A percentile compares a stretch with the other conserved stretches of the same genome.
These are phyloP conservation scores for Blastosporella zonata DNA, from an alignment of 1,284 basidiomycete species.

Conservation along the genomic window DNA sequence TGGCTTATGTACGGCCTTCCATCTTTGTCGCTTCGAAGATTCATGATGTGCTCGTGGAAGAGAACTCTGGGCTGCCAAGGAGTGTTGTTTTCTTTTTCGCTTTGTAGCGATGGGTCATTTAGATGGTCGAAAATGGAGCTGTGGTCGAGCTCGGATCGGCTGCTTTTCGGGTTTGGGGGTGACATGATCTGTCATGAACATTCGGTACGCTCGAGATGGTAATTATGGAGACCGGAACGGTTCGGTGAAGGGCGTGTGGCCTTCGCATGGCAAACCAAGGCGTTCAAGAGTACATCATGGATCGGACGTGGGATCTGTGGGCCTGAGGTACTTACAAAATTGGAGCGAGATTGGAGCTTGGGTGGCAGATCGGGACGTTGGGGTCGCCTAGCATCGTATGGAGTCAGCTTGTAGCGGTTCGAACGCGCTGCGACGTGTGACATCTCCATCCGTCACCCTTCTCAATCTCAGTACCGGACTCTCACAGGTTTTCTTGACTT, in stretches of 20 bases:
- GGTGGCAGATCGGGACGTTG: constrained; percentile 17
- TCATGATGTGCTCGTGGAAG: constrained; percentile 3
- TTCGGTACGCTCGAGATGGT: neutral
- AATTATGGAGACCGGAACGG: constrained; percentile 3
- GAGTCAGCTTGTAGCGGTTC: constrained; percentile 12
- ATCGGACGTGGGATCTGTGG: constrained; percentile 4
- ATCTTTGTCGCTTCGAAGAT: constrained; percentile 4
- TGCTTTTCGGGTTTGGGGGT: constrained; percentile 13
- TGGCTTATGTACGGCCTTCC: neutral
- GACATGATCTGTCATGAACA: constrained; percentile 20
- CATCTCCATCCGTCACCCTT: constrained; percentile 17
- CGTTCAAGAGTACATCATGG: neutral
- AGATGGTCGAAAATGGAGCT: neutral
- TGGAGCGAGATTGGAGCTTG: constrained; percentile 9
- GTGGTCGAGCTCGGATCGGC: constrained; percentile 1
- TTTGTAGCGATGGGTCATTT: too few relatives aligned
- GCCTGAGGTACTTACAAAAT: neutral
- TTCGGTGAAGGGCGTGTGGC: constrained; percentile 6
- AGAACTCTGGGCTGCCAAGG: neutral
- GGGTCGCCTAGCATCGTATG: constrained; percentile 11
- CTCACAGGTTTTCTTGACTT: constrained; percentile 16
- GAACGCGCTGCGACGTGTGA: constrained; percentile 19
- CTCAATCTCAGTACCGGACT: constrained; percentile 5
- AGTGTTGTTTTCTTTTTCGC: neutral
- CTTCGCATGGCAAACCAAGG: constrained; percentile 2